phyloP scores from a whole-genome alignment of 192 early-diverging fungal species.

The Obelidium mucronatum region DNA sequence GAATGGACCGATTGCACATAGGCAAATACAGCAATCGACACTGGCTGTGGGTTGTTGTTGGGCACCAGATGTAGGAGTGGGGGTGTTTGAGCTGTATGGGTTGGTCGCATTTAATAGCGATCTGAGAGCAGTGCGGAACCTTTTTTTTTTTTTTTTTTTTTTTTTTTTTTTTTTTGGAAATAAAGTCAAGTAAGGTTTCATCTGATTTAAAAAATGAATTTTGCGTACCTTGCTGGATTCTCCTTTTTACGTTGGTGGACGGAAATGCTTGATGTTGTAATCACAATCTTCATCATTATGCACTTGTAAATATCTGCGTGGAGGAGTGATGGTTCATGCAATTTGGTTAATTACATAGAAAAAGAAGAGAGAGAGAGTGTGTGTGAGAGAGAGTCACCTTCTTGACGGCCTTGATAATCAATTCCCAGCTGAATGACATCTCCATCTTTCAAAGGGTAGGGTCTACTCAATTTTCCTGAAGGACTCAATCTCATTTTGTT shows the following conservation, averaged over 20 bases:
- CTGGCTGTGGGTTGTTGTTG: conserved; percentile 25
- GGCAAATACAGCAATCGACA: conserved; percentile 68
- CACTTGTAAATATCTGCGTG: conserved; percentile 93
- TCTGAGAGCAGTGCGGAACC: conserved; percentile 45
- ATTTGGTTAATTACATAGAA: too few species aligned
- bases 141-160: too few species aligned
- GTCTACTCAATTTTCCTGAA: conserved; percentile 74
- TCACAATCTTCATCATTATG: conserved; percentile 77
- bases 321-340: background rate
- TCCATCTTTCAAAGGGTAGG: conserved; percentile 71
- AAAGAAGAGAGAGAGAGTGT: background rate
- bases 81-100: conserved; percentile 43
- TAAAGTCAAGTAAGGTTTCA: background rate
- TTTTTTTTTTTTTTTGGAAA: background rate
- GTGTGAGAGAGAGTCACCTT: conserved; percentile 58
- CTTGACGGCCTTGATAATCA: conserved; percentile 90
- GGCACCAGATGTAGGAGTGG: background rate
- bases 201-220: background rate
- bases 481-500: conserved; percentile 86
- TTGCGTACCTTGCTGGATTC: conserved; percentile 36
- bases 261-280: conserved; percentile 41
- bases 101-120: conserved; percentile 51
- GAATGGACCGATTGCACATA: conserved; percentile 61
- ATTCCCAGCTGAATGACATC: conserved; percentile 95
- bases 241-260: conserved; percentile 36